These are phyloP conservation scores for Pseudodiploospora longispora DNA, from an alignment of 2,329 filamentous ascomycete genomes.

Conservation along the genomic window DNA sequence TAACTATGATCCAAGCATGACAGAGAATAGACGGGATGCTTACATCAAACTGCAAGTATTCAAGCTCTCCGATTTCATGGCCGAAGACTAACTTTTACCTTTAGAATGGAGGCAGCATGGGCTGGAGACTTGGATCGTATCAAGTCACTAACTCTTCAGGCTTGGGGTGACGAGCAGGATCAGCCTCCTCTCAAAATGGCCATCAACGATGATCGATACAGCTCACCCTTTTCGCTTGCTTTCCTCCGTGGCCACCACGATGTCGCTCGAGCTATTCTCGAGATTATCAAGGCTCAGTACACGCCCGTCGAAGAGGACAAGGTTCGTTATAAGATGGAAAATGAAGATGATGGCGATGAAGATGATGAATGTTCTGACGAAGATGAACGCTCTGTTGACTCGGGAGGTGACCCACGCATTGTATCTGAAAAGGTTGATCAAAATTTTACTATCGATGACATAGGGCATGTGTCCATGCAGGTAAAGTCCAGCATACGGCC, in stretches of 20 bases:
- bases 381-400: conserved; percentile 25
- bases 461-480: conserved; percentile 60
- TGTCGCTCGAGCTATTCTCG: conserved; percentile 57
- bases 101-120: conserved; percentile 66
- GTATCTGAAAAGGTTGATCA: conserved; percentile 52
- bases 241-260: conserved; percentile 57
- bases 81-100: conserved; percentile 1
- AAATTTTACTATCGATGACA: conserved; percentile 66
- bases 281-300: conserved; percentile 64
- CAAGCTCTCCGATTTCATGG: neutral
- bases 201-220: conserved; percentile 39
- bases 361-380: conserved; percentile 27
- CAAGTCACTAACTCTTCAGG: conserved; percentile 52
- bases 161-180: conserved; percentile 46
- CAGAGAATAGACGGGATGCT: conserved; percentile 43
- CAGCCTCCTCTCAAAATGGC: conserved; percentile 58
- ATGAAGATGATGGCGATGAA: conserved; percentile 29
- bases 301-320: conserved; percentile 44
- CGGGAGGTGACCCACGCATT: conserved; percentile 35
- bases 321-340: conserved; percentile 39
- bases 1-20: conserved; percentile 43
- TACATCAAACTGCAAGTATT: conserved; percentile 55
- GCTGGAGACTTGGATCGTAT: conserved; percentile 57
- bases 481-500: conserved; percentile 59
- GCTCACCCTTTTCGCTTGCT: conserved; percentile 61